Evolutionary conservation across 169 alveolate genomes (phyloP), one percentile per base, ranked within the genome.

Genomic region (Babesia bovis): DNA sequence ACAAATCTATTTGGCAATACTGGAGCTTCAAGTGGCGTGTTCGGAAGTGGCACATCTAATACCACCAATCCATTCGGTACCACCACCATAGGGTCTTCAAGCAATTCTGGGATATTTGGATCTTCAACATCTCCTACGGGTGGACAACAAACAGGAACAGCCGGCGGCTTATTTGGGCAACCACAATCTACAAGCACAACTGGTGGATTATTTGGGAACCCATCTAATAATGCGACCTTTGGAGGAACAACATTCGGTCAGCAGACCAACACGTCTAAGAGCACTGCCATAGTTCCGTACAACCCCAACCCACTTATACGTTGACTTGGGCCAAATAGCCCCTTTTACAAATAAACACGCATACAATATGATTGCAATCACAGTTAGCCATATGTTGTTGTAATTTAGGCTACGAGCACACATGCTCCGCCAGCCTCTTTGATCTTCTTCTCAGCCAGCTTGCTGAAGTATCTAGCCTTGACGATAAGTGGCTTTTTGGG

Each of bases 371-470:
- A 59, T 10, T 42, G 55, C 53, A 38, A 41, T 44, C 69, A 59
- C 52, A 33, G 6, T 59, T 59, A 59, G 52, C 9, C 55, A 25
- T 17, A 36, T 41, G 69, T 36, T 28, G 44, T 25, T 13, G 41
- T 49, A 32, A 38, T 38, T 95, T 87, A 96, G 52, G 99, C 99
- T 61, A 91, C 92, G 57, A 95, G 89, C 41, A 95, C 96, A 82
- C 97, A 93, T 56, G 96, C 98, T 25, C 99, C 99, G 57, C 99
- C 99, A 45, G 95, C 98, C 52, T 91, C 97, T 84, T 94, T 94
- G 63, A 97, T 96, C 94, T 98, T 97, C 87, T 94, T 93, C 90
- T 96, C 99, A 47, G 99, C 99, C 41, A 90, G 85, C 73, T 94
- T 90, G 28, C 99, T 92, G 94, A 97, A 97, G 89, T 87, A 91